phyloP scores from a whole-genome alignment of 2,329 filamentous ascomycete species.

The Diplocarpon rosae region DNA sequence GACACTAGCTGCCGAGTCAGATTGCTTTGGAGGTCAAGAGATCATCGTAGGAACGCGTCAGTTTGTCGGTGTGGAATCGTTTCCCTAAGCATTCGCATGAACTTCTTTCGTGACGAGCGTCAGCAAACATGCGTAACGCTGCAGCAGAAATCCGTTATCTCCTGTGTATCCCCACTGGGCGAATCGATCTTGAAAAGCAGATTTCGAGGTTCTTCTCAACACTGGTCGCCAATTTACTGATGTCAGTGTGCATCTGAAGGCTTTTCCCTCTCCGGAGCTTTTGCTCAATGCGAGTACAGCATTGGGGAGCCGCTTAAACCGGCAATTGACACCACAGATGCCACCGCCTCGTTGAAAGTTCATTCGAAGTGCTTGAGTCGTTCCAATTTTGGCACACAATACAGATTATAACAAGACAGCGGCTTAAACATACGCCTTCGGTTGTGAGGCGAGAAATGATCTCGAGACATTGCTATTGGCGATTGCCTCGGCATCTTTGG shows the following conservation, averaged over 20 bases:
- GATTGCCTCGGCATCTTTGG: slow-evolving; percentile 60
- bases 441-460: slow-evolving; percentile 59
- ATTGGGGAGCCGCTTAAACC: slow-evolving; percentile 2
- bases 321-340: neutral
- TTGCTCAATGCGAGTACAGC: slow-evolving; percentile 9
- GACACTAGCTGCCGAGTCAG: slow-evolving; percentile 1
- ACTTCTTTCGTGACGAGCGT: slow-evolving; percentile 5
- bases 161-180: neutral
- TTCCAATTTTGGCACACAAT: slow-evolving; percentile 9
- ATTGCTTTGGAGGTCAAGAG: neutral
- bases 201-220: neutral
- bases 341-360: neutral
- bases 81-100: neutral
- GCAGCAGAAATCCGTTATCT: slow-evolving; percentile 8
- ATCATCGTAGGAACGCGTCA: slow-evolving; percentile 8
- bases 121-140: slow-evolving; percentile 6
- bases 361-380: slow-evolving; percentile 6
- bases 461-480: slow-evolving; percentile 70
- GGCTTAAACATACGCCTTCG: slow-evolving; percentile 42
- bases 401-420: no score
- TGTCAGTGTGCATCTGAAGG: slow-evolving; percentile 19
- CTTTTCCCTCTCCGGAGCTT: slow-evolving; percentile 10
- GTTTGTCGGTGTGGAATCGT: slow-evolving; percentile 28
- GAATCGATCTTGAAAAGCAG: neutral
- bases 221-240: slow-evolving; percentile 10